phyloP scores from a whole-genome alignment of 768 basidiomycete species.

The Mycena haematopus region DNA sequence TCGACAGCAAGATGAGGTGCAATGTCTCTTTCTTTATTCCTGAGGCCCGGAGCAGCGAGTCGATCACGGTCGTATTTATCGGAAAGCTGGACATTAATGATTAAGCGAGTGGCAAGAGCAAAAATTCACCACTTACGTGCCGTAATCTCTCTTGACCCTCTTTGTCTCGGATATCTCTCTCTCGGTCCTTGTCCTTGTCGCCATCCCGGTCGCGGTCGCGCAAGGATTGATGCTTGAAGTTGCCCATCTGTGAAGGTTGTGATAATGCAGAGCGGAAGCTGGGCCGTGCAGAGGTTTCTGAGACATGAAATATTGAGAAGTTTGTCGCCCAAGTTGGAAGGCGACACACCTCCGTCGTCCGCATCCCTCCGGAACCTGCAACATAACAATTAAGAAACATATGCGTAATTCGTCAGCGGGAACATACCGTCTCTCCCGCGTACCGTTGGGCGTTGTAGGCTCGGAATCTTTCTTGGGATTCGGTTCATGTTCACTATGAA shows the following conservation, averaged over 20 bases:
- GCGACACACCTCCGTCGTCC: conserved; percentile 70
- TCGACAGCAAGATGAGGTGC: conserved; percentile 63
- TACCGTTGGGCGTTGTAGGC: conserved; percentile 53
- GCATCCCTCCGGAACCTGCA: conserved; percentile 75
- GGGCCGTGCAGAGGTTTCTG: conserved; percentile 64
- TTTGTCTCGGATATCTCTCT: conserved; percentile 70
- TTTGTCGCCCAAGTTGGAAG: conserved; percentile 10
- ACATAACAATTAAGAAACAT: conserved; percentile 28
- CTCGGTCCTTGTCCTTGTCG: conserved; percentile 61
- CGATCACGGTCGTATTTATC: conserved; percentile 90
- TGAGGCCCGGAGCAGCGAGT: conserved; percentile 60
- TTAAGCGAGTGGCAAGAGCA: conserved; percentile 11
- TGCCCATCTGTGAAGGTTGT: conserved; percentile 92
- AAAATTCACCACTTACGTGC: conserved; percentile 55
- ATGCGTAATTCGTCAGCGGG: neutral
- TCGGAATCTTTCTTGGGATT: conserved; percentile 73
- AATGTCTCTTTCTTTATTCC: conserved; percentile 72
- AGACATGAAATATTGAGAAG: neutral
- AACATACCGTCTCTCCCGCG: conserved; percentile 73
- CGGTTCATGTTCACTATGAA: conserved; percentile 68
- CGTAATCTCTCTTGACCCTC: conserved; percentile 82
- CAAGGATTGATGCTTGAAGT: conserved; percentile 88
- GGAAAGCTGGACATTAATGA: conserved; percentile 60
- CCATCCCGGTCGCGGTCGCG: conserved; percentile 68
- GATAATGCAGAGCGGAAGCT: conserved; percentile 75